Evolutionary conservation across 176 grass and related monocot genomes (phyloP).

Genomic region (Bolboschoenus planiculmis): DNA sequence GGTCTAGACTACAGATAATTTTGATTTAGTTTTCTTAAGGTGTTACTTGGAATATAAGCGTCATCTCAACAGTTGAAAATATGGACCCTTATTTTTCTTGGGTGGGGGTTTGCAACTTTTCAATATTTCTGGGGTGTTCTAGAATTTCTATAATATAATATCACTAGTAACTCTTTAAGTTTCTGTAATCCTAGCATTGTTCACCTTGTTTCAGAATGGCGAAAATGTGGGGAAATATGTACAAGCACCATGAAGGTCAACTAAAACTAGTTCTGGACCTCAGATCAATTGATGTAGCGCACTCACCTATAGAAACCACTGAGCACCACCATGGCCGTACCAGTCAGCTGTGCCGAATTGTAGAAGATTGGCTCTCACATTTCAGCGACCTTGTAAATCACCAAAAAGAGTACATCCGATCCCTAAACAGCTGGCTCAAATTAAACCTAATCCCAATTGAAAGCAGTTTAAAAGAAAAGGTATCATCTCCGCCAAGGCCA

Average conservation of each 20-base stretch:
- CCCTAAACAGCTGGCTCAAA: conserved; percentile 77
- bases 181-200: conserved; percentile 2
- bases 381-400: conserved; percentile 55
- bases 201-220: conserved; percentile 58
- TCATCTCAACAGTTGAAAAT: background rate
- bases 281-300: conserved; percentile 60
- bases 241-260: conserved; percentile 54
- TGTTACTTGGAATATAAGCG: background rate
- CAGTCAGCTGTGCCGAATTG: conserved; percentile 58
- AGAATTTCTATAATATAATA: background rate
- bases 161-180: background rate
- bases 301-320: conserved; percentile 68
- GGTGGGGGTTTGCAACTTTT: background rate
- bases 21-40: background rate
- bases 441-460: conserved; percentile 86
- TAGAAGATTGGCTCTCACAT: conserved; percentile 65
- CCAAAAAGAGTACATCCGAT: conserved; percentile 78
- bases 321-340: conserved; percentile 71
- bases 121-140: background rate
- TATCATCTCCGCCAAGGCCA: conserved; percentile 67
- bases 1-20: background rate
- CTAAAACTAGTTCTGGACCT: conserved; percentile 53
- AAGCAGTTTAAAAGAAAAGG: conserved; percentile 91
- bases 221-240: conserved; percentile 94
- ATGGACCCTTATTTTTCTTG: background rate